Evolutionary conservation across 2,329 filamentous ascomycete genomes (phyloP), one percentile per base, ranked within the genome.

Genomic region (Ambrosiella xylebori): DNA sequence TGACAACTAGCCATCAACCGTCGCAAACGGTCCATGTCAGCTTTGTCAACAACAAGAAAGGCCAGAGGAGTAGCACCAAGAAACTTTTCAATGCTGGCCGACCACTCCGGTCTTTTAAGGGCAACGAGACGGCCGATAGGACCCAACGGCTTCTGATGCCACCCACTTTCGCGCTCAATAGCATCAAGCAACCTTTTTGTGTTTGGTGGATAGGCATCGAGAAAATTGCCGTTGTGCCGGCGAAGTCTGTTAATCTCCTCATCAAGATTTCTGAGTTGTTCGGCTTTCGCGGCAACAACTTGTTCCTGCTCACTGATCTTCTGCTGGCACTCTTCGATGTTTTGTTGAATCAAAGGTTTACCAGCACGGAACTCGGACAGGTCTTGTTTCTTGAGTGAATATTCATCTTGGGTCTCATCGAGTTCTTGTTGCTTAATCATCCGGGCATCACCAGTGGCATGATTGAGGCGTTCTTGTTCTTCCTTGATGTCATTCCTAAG

Each of bases 41-140:
- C 70, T 65, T 86, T 88, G 68, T 75, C 88, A 5, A 80, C 83
- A 47, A 96, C 90, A 55, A 95, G 79, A 65, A 97, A 98, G 1
- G 79, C 82, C 61, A 81, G 85, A 38, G 97, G 72, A 0, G 72
- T 74, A 2, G 69, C 70, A n/a, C 87, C 87, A 51, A 95, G 76
- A 1, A 79, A 79, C 62, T 78, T 85, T 67, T 98, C 93, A 12
- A 98, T 69, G 49, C 95, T 81, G 0, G 80, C 78, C 1, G 84
- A 85, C 93, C 93, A 98, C 64, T 87, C 77, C 0, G 87, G 85
- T 63, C 91, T 83, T 40, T 81, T 72, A 27, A 98, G 73, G 63
- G 81, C 82, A 56, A 98, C 76, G 65, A 93, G 79, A 27, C 81
- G 74, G 37, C 90, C 93, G 12, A 97, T 74, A 0, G 93, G 93